Conservation (phyloP, 805 yeast species). For the Dipodascopsis uninucleata region DNA sequence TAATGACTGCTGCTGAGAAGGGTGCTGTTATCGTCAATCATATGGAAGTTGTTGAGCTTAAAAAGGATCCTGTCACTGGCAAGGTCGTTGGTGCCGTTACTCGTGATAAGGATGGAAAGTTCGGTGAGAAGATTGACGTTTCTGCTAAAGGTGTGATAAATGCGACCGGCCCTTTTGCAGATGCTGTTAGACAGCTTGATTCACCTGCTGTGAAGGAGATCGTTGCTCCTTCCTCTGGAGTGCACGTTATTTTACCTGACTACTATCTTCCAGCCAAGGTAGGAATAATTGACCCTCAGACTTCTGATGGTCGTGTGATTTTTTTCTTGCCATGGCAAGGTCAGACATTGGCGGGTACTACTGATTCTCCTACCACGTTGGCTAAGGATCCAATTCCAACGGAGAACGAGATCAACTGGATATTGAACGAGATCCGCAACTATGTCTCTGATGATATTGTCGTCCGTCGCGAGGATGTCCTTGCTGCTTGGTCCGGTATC, state of each 20-base stretch:
- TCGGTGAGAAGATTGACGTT: conserved; percentile 19
- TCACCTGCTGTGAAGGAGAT: conserved; percentile 54
- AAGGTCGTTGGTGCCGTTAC: conserved; percentile 75
- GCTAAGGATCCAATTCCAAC: conserved; percentile 65
- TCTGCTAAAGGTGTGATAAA: conserved; percentile 57
- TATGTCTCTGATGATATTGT: conserved; percentile 73
- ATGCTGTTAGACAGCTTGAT: conserved; percentile 81
- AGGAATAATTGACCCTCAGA: conserved; percentile 88
- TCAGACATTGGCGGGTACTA: conserved; percentile 91
- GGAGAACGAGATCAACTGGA: conserved; percentile 85
- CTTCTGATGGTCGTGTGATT: conserved; percentile 94
- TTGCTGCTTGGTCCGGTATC: conserved; percentile 96
- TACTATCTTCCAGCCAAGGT: conserved; percentile 82
- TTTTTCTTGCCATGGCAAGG: conserved; percentile 98
- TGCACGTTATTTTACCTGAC: conserved; percentile 87
- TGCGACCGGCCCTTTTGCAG: conserved; percentile 94
- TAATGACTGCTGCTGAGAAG: conserved; percentile 75
- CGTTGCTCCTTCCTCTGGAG: conserved; percentile 95
- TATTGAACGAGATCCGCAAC: conserved; percentile 80
- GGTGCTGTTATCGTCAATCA: conserved; percentile 92
- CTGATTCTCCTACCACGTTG: conserved; percentile 68
- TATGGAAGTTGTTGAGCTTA: conserved; percentile 70
- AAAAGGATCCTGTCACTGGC: conserved; percentile 56
- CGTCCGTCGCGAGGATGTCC: conserved; percentile 83
- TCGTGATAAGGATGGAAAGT: conserved; percentile 45